A percentile compares a stretch with the other conserved stretches of the same genome.
Conservation (phyloP, 352 stramenopile species). For the Blastocystis hominis region DNA sequence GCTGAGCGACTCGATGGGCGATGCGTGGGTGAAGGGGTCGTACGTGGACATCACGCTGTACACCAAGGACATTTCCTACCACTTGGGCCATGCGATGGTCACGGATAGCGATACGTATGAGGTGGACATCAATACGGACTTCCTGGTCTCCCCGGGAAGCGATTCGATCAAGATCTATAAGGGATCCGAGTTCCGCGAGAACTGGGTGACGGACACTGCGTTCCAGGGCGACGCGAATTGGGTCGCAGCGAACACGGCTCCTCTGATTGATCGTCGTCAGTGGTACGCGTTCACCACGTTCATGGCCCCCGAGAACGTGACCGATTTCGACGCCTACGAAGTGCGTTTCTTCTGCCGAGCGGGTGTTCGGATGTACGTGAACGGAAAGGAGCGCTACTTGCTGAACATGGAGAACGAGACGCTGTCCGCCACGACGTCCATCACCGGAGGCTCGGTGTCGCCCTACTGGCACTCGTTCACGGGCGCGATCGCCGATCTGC, state of each 20-base stretch:
- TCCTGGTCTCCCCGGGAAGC: not conserved
- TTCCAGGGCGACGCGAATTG: not conserved
- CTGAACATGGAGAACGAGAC: slow-evolving; percentile 10
- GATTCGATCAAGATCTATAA: slow-evolving; percentile 25
- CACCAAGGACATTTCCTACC: not conserved
- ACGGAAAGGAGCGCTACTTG: slow-evolving; percentile 15
- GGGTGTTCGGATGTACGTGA: slow-evolving; percentile 34
- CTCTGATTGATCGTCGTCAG: not conserved
- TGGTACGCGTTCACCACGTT: slow-evolving; percentile 37
- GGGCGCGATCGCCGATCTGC: not conserved
- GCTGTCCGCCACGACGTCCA: not conserved
- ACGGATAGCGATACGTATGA: slow-evolving; percentile 3
- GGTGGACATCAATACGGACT: slow-evolving; percentile 21
- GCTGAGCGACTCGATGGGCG: slow-evolving; percentile 25
- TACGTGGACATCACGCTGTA: slow-evolving; percentile 19
- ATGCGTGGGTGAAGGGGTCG: slow-evolving; percentile 11
- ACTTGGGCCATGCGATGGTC: not conserved
- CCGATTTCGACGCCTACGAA: not conserved
- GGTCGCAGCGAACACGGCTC: not conserved
- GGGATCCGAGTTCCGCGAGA: not conserved
- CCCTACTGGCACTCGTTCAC: slow-evolving; percentile 54
- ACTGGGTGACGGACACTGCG: not conserved
- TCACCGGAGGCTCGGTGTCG: slow-evolving; percentile 23
- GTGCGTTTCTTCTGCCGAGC: slow-evolving; percentile 45
- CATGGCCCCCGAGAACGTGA: not conserved